A percentile compares a stretch with the other conserved stretches of the same genome.
Evolutionary conservation across 1,284 basidiomycete species (phyloP).

Genomic region (Sanguinoderma infundibulare): DNA sequence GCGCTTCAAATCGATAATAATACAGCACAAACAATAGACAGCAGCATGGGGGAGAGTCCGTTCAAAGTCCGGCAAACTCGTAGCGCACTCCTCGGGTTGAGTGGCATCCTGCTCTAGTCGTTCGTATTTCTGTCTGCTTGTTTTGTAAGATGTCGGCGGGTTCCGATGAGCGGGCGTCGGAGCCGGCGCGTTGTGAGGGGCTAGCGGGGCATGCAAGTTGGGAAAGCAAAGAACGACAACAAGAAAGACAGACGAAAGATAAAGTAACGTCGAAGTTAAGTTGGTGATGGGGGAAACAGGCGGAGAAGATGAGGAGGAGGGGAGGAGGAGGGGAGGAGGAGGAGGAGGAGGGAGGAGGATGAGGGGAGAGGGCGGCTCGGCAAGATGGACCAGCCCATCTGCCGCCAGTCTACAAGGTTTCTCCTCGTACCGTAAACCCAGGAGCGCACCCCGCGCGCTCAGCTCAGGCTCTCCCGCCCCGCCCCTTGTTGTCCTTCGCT

Average conservation of each 20-base stretch:
- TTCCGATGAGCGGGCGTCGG: neutral
- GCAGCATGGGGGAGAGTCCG: slow-evolving; percentile 8
- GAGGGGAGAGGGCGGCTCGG: slow-evolving; percentile 19
- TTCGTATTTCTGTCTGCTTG: neutral
- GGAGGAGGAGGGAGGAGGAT: slow-evolving; percentile 7
- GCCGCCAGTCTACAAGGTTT: slow-evolving; percentile 25
- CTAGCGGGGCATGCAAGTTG: slow-evolving; percentile 24
- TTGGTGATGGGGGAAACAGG: slow-evolving; percentile 7
- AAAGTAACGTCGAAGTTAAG: slow-evolving; percentile 15
- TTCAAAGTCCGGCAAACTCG: neutral
- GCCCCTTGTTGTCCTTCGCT: slow-evolving; percentile 66
- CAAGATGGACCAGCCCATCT: slow-evolving; percentile 33
- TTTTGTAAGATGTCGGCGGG: neutral
- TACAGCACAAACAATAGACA: slow-evolving; percentile 13
- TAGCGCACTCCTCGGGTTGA: neutral
- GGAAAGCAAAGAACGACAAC: slow-evolving; percentile 26
- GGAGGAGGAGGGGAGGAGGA: slow-evolving; percentile 8
- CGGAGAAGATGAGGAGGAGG: neutral
- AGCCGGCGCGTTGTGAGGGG: neutral
- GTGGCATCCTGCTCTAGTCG: neutral
- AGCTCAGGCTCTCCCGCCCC: slow-evolving; percentile 57
- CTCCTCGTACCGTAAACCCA: slow-evolving; percentile 29
- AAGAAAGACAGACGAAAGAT: slow-evolving; percentile 24
- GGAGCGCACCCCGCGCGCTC: slow-evolving; percentile 9
- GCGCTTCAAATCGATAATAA: slow-evolving; percentile 17